phyloP scores from a whole-genome alignment of 2,329 filamentous ascomycete genomes.

The Acephala macrosclerotiorum region DNA sequence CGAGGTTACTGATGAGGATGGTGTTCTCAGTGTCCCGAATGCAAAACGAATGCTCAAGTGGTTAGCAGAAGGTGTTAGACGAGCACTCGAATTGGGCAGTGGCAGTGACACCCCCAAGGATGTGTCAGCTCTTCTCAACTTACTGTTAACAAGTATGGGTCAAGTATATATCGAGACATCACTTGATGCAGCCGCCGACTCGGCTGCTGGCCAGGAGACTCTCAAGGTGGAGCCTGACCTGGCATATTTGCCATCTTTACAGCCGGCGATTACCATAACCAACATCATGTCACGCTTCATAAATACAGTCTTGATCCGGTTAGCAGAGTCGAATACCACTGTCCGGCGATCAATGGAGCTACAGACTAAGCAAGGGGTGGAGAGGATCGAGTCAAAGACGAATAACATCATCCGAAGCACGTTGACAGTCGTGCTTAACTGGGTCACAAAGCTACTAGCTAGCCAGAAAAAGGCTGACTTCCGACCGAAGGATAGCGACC shows the following conservation, averaged over 20 bases:
- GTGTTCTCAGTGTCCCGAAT: conserved; percentile 79
- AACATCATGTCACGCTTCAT: conserved; percentile 95
- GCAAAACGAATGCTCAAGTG: conserved; percentile 99
- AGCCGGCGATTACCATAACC: conserved; percentile 85
- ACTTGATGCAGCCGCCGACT: conserved; percentile 74
- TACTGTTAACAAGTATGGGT: conserved; percentile 87
- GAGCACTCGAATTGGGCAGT: conserved; percentile 88
- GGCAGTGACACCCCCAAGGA: conserved; percentile 92
- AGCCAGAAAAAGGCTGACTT: conserved; percentile 77
- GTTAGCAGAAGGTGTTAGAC: conserved; percentile 92
- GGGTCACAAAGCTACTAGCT: conserved; percentile 67
- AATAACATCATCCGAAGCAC: conserved; percentile 73
- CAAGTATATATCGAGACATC: conserved; percentile 78
- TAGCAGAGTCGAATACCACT: conserved; percentile 89
- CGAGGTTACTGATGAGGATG: conserved; percentile 90
- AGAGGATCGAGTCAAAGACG: conserved; percentile 73
- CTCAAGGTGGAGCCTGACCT: conserved; percentile 88
- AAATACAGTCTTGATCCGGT: conserved; percentile 85
- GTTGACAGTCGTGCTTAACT: conserved; percentile 69
- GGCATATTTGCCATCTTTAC: conserved; percentile 79
- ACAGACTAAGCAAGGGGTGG: conserved; percentile 63
- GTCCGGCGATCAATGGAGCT: conserved; percentile 78
- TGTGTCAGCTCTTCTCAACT: conserved; percentile 81
- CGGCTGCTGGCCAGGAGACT: conserved; percentile 78
- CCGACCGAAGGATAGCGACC: conserved; percentile 69